Conservation (phyloP, 352 stramenopile species). For the Ochromonadaceae sp. region DNA sequence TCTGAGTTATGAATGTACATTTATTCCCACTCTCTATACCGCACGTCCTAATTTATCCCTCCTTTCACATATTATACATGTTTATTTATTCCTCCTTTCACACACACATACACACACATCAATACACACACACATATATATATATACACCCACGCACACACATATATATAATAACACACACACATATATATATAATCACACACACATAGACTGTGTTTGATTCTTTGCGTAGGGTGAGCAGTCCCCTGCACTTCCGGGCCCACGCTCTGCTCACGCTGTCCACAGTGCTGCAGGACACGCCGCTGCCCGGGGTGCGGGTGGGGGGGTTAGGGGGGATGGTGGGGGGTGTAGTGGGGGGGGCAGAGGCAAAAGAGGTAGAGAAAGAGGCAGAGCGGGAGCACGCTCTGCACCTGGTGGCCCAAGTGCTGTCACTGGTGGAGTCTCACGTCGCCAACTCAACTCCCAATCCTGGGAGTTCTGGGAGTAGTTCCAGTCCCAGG, state of each 20-base stretch:
- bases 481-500: too few relatives aligned
- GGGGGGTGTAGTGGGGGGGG: not conserved
- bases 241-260: not conserved
- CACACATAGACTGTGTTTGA: conserved; percentile 2
- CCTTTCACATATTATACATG: too few relatives aligned
- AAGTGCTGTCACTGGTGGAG: not conserved
- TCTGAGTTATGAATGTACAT: too few relatives aligned
- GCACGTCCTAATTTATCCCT: not conserved
- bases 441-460: too few relatives aligned
- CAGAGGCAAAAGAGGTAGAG: not conserved
- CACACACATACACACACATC: too few relatives aligned
- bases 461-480: too few relatives aligned
- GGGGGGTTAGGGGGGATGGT: not conserved
- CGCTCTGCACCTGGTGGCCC: not conserved
- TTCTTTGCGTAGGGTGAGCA: not conserved
- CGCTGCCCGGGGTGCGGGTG: not conserved
- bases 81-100: too few relatives aligned
- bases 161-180: too few relatives aligned
- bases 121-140: too few relatives aligned
- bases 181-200: too few relatives aligned
- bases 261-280: not conserved
- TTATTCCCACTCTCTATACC: not conserved
- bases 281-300: not conserved
- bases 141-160: too few relatives aligned
- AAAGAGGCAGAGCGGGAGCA: too few relatives aligned